phyloP scores from a whole-genome alignment of 2,329 filamentous ascomycete genomes.

The Aaosphaeria arxii region DNA sequence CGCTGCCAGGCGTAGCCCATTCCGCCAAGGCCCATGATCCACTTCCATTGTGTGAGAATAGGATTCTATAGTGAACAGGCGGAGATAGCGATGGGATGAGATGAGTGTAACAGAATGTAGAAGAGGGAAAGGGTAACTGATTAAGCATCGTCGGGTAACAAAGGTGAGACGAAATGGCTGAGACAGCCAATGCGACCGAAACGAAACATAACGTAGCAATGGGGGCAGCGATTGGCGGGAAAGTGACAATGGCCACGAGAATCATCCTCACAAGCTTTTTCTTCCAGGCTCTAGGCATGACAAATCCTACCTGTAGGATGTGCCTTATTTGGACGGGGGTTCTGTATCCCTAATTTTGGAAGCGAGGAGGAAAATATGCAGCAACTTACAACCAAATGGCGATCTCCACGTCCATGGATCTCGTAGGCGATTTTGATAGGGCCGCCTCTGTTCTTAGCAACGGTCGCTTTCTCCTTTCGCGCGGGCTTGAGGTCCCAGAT shows the following conservation, averaged over 20 bases:
- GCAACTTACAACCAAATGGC: constrained; percentile 67
- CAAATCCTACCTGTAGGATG: constrained; percentile 13
- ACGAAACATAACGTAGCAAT: constrained; percentile 27
- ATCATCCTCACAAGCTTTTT: not conserved
- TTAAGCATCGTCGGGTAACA: constrained; percentile 13
- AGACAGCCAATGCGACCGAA: constrained; percentile 36
- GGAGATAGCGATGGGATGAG: not conserved
- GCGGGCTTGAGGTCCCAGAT: constrained; percentile 69
- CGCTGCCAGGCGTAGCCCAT: constrained; percentile 72
- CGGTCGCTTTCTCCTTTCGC: constrained; percentile 57
- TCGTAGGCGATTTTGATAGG: constrained; percentile 77
- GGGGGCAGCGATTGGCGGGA: constrained; percentile 8
- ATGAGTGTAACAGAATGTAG: not conserved
- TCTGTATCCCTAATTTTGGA: constrained; percentile 1
- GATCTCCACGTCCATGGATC: constrained; percentile 71
- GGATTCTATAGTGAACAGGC: not conserved
- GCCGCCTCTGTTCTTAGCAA: constrained; percentile 69
- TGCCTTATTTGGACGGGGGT: constrained; percentile 11
- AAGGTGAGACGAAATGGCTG: constrained; percentile 29
- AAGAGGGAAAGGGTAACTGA: constrained; percentile 7
- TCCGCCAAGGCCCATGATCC: constrained; percentile 77
- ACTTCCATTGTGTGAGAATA: constrained; percentile 21
- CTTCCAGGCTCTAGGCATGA: constrained; percentile 9
- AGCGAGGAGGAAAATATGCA: constrained; percentile 5
- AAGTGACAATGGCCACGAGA: not conserved